Base-by-base conservation (phyloP, 345 rosid genomes). In the Populus nigra region DNA sequence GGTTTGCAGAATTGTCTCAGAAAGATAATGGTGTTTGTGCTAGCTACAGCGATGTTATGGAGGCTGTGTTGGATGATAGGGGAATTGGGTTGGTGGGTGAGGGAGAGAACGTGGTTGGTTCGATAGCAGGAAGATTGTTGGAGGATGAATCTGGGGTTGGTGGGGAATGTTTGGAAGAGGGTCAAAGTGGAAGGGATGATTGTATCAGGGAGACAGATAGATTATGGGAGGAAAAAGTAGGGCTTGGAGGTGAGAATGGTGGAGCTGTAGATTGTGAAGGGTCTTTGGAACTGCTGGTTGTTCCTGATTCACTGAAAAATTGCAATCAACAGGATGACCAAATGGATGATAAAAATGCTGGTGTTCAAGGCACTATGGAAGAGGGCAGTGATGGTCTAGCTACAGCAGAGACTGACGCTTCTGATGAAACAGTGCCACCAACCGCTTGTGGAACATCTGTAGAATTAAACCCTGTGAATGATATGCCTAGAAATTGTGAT, bases 1-100 rank as follows among this genome's bases (percentile, higher is more conserved):
- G 68, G 70, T n/a, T 78, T 69, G 36, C 25, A 5, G 74, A 67
- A 36, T 50, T 68, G 23, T 80, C 75, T 72, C 50, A 45, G 18
- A 76, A 79, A 41, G 85, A 70, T 73, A 78, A 29, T 71, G 68
- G 66, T 74, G 75, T 12, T 65, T 70, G 74, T 72, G 36, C 74
- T 72, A 73, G 78, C 16, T 79, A 78, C 17, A 33, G 25, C 35
- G 71, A 69, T 62, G 75, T 61, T 23, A 16, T 18, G 20, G 61
- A 62, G 55, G 45, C 33, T 27, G 68, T 16, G 2, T 36, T 65
- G 25, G 69, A 36, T 68, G 49, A 23, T 49, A 22, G 22, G 62
- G 62, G 29, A 35, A 53, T 71, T 61, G 73, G 66, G 43, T 8
- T 47, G 57, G 43, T 11, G 25, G 55, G 65, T 50, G 79, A 68